These are phyloP conservation scores for Melanopsichium pennsylvanicum DNA, from an alignment of 1,284 basidiomycete genomes.

Conservation along the genomic window DNA sequence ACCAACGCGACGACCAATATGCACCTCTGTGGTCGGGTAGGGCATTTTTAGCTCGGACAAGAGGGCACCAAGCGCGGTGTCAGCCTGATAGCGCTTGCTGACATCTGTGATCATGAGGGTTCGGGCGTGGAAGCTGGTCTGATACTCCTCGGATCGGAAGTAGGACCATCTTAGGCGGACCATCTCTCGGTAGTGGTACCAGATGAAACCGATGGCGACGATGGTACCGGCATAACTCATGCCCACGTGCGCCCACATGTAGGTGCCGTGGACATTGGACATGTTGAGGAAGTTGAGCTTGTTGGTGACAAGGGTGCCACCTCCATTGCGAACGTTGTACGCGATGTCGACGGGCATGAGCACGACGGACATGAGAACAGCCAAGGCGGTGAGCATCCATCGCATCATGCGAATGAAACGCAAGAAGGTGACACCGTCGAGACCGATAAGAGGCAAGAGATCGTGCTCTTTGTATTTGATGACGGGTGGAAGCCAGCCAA, in stretches of 20 bases:
- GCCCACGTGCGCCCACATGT: constrained; percentile 63
- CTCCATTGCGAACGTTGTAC: constrained; percentile 48
- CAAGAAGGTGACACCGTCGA: constrained; percentile 91
- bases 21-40: constrained; percentile 83
- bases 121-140: constrained; percentile 72
- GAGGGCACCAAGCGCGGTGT: constrained; percentile 73
- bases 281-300: constrained; percentile 57
- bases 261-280: constrained; percentile 53
- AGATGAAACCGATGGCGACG: constrained; percentile 57
- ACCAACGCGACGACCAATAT: constrained; percentile 80
- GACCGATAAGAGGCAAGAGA: constrained; percentile 83
- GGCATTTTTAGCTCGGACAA: constrained; percentile 71
- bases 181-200: constrained; percentile 58
- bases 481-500: constrained; percentile 80
- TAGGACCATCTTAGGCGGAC: constrained; percentile 57
- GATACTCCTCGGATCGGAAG: constrained; percentile 62
- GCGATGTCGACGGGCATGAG: constrained; percentile 79
- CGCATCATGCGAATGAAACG: constrained; percentile 89
- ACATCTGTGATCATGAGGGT: constrained; percentile 71
- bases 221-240: constrained; percentile 62
- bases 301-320: constrained; percentile 26
- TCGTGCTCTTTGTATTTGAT: constrained; percentile 83
- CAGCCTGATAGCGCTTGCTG: constrained; percentile 77
- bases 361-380: constrained; percentile 73
- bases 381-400: constrained; percentile 50